Percentiles rank a stretch among this genome's conserved stretches.
phyloP scores from a whole-genome alignment of 371 early-diverging fungal species.

The Gilbertella persicaria region DNA sequence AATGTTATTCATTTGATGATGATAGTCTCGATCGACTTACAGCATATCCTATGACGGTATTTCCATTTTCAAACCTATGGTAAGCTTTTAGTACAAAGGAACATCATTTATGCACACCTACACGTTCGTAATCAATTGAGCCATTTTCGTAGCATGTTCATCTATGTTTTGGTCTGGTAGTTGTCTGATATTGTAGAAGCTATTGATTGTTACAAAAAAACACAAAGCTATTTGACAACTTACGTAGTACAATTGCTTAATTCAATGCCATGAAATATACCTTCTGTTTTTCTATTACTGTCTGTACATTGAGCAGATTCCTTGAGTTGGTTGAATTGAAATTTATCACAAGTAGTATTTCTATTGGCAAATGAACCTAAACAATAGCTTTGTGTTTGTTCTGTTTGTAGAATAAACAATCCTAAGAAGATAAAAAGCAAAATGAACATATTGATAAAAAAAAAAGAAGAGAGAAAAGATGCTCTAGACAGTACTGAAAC shows the following conservation, averaged over 20 bases:
- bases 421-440: too few species aligned
- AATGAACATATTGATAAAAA: too few species aligned
- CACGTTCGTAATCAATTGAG: slow-evolving; percentile 51
- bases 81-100: slow-evolving; percentile 11
- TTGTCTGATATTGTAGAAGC: slow-evolving; percentile 41
- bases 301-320: slow-evolving; percentile 21
- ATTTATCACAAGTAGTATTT: slow-evolving; percentile 10
- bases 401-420: too few species aligned
- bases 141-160: slow-evolving; percentile 37
- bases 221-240: not conserved
- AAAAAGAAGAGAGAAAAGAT: not conserved
- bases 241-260: slow-evolving; percentile 46
- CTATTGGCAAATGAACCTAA: not conserved
- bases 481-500: too few species aligned
- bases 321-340: slow-evolving; percentile 13
- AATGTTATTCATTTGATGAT: not conserved
- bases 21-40: slow-evolving; percentile 22
- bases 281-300: slow-evolving; percentile 16
- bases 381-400: not conserved
- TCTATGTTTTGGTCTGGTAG: slow-evolving; percentile 38
- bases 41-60: slow-evolving; percentile 45
- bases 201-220: slow-evolving; percentile 7
- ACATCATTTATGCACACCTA: slow-evolving; percentile 4
- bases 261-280: slow-evolving; percentile 21
- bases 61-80: slow-evolving; percentile 48